Evolutionary conservation across 352 stramenopile species (phyloP), one percentile per base, ranked within the genome.

Genomic region (Phytophthora pinifolia): DNA sequence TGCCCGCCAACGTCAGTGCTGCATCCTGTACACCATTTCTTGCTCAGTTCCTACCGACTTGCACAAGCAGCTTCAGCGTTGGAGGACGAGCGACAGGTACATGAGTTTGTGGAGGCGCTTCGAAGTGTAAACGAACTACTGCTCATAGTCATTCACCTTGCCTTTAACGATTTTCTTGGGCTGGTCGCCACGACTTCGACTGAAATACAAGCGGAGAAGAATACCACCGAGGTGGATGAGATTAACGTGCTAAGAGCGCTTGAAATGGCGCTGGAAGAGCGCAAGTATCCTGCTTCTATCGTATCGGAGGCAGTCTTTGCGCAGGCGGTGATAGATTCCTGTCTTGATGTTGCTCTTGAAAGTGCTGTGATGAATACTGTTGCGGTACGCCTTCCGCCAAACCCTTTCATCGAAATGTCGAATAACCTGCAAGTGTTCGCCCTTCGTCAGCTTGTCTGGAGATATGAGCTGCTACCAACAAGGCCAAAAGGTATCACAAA

Each of bases 301-400:
- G 47, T 72, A 12, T 62, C 63, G 5, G 76, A 84, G 39, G 48
- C 47, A 7, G 43, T 81, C 0, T 83, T 84, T 15, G 69, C 69
- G 3, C 76, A 86, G 59, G 71, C 62, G n/a, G 29, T 80, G 12
- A 49, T 81, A 2, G 70, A 84, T 17, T 77, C 63, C 0, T 67
- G 59, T 8, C 36, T 83, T 25, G 76, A 84, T 29, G 35, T 81
- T 2, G 73, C 76, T 6, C 57, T 84, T 9, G 76, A 84, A 55
- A 79, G 71, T 25, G 67, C 76, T 0, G 65, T 83, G 20, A 78
- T 79, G 56, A 76, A 72, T 25, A 73, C 70, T 17, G 64, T 86
- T 4, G 63, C 64, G 9, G 52, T 63, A 31, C 41, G 54, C 6
- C 62, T 84, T 22, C 68, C 74, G 2, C 71, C 76, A 25, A 84